phyloP scores from a whole-genome alignment of 1,284 basidiomycete genomes.

The Boletellus sp. region DNA sequence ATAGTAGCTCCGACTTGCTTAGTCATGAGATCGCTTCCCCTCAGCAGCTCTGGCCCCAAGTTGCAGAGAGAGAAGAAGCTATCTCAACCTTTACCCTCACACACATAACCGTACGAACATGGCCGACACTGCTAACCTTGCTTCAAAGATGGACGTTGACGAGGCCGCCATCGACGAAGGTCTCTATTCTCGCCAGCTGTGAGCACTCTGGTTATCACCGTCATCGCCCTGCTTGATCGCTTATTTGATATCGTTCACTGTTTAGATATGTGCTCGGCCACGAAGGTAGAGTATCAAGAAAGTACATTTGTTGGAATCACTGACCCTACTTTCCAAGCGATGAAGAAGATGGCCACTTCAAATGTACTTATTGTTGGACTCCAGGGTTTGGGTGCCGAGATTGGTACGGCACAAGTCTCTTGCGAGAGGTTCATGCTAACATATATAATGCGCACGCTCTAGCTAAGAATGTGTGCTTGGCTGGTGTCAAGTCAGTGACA shows the following conservation, averaged over 20 bases:
- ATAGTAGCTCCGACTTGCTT: constrained; percentile 13
- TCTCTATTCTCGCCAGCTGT: constrained; percentile 95
- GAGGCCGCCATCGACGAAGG: constrained; percentile 86
- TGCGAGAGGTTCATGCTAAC: constrained; percentile 11
- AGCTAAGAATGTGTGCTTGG: constrained; percentile 96
- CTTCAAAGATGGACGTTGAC: constrained; percentile 76
- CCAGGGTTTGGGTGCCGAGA: constrained; percentile 94
- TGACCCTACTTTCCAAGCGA: constrained; percentile 54
- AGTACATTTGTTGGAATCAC: constrained; percentile 1
- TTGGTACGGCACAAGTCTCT: constrained; percentile 55
- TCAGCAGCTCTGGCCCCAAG: no score
- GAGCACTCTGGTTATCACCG: constrained; percentile 37
- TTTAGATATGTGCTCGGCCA: constrained; percentile 91
- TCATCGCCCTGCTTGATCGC: constrained; percentile 14
- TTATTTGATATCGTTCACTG: constrained; percentile 22
- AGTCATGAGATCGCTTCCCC: constrained; percentile 22
- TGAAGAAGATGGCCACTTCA: constrained; percentile 98
- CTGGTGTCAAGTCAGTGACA: constrained; percentile 97
- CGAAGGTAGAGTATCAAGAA: constrained; percentile 61
- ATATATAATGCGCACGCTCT: constrained; percentile 5
- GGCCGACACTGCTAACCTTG: constrained; percentile 47
- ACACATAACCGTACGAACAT: constrained; percentile 34
- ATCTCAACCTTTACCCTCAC: constrained; percentile 1
- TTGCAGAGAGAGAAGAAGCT: no score
- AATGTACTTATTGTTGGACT: constrained; percentile 94